Percentiles rank a stretch among this genome's conserved stretches.
phyloP scores from a whole-genome alignment of 495 filamentous ascomycete species.

The Xylaria intraflava region DNA sequence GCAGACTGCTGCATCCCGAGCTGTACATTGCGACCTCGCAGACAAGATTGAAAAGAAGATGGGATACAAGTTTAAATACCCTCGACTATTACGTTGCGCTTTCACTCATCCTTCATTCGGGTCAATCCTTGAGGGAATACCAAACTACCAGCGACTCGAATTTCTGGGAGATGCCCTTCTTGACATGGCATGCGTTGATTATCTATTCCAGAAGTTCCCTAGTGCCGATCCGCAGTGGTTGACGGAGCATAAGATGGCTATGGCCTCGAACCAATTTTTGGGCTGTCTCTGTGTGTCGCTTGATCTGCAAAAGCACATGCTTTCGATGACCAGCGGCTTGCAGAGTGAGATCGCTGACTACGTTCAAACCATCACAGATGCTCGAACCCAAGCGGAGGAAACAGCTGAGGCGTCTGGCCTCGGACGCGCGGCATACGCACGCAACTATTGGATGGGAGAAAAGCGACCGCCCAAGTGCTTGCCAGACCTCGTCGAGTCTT shows the following conservation, averaged over 20 bases:
- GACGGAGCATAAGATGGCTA: conserved; percentile 98
- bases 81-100: conserved; percentile 71
- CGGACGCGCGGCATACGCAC: conserved; percentile 41
- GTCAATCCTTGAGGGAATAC: conserved; percentile 64
- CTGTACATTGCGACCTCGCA: conserved; percentile 60
- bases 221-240: conserved; percentile 90
- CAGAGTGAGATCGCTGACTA: conserved; percentile 63
- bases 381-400: conserved; percentile 40
- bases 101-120: conserved; percentile 82
- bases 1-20: conserved; percentile 52
- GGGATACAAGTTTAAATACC: conserved; percentile 74
- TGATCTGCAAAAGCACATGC: conserved; percentile 67
- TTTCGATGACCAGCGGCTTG: conserved; percentile 51
- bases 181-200: conserved; percentile 79
- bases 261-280: conserved; percentile 96
- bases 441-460: conserved; percentile 71
- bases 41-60: conserved; percentile 57
- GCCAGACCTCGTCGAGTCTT: conserved; percentile 84
- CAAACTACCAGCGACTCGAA: conserved; percentile 86
- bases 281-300: conserved; percentile 73
- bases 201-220: conserved; percentile 70
- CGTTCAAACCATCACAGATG: conserved; percentile 57
- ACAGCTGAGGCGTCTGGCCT: conserved; percentile 26
- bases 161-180: conserved; percentile 88
- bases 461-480: conserved; percentile 77